Conservation (phyloP, 352 stramenopile species). For the Halophytophthora batemanensis region DNA sequence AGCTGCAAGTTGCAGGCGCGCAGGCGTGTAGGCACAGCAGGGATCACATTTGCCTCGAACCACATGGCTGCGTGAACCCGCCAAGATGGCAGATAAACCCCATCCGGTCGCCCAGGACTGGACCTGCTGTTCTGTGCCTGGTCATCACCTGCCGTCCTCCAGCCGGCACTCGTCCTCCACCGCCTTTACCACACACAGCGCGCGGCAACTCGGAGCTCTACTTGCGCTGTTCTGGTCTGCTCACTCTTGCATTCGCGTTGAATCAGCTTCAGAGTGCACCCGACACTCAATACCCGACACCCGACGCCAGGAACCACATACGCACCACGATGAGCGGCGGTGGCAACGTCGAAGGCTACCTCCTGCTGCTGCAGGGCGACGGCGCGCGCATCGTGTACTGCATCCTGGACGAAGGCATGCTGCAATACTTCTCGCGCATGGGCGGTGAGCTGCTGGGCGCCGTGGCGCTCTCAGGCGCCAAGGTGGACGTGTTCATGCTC, state of each 20-base stretch:
- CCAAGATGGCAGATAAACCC: too few species aligned
- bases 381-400: conserved; percentile 71
- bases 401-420: conserved; percentile 78
- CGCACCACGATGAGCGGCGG: conserved; percentile 33
- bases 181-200: too few species aligned
- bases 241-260: conserved; percentile 7
- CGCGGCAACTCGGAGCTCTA: too few species aligned
- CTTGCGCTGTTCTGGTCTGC: too few species aligned
- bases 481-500: conserved; percentile 72
- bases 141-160: too few species aligned
- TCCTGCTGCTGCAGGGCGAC: conserved; percentile 66
- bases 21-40: too few species aligned
- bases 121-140: too few species aligned
- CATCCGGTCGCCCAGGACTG: too few species aligned
- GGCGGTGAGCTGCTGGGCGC: conserved; percentile 60
- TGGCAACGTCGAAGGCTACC: conserved; percentile 81
- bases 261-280: neutral
- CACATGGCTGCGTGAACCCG: too few species aligned
- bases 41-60: neutral
- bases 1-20: too few species aligned
- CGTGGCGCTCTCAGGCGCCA: conserved; percentile 66
- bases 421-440: conserved; percentile 79
- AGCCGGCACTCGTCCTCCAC: too few species aligned
- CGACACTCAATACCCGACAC: neutral
- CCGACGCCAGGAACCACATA: conserved; percentile 1